A percentile compares a stretch with the other conserved stretches of the same genome.
Evolutionary conservation across 257 asterid species (phyloP).

Genomic region (Solanum lignicaule): DNA sequence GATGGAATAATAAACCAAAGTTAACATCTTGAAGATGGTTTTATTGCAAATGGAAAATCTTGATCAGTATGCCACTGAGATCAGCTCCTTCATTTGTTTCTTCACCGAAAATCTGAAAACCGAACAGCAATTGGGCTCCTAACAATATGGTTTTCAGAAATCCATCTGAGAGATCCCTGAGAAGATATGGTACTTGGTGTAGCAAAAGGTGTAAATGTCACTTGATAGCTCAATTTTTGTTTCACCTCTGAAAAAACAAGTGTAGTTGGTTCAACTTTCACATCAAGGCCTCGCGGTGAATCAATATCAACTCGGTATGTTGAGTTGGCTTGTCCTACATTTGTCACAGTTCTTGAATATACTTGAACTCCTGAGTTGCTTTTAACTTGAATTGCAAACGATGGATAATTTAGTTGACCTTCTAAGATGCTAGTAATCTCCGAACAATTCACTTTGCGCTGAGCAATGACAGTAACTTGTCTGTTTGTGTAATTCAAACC

Average conservation of each 20-base stretch:
- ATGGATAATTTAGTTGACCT: conserved; percentile 30
- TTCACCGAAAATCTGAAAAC: neutral
- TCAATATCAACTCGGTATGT: neutral
- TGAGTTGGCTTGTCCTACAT: conserved; percentile 25
- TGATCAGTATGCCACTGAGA: neutral
- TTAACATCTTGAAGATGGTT: neutral
- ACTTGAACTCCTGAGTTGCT: neutral
- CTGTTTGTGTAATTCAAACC: conserved; percentile 1
- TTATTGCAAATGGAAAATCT: neutral
- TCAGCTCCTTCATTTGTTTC: neutral
- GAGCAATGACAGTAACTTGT: conserved; percentile 6
- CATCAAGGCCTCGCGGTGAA: neutral
- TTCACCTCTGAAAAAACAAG: conserved; percentile 7
- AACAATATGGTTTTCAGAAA: conserved; percentile 7
- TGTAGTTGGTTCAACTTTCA: conserved; percentile 6
- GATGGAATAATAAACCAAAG: neutral
- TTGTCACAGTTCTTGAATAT: conserved; percentile 30
- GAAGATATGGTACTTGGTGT: neutral
- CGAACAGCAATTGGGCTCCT: conserved; percentile 12
- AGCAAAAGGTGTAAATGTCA: conserved; percentile 4
- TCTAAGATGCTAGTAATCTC: neutral
- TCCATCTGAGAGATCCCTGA: conserved; percentile 24
- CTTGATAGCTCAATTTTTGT: conserved; percentile 2
- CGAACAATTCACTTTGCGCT: neutral
- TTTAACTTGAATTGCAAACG: conserved; percentile 10